A percentile compares a stretch with the other conserved stretches of the same genome.
Evolutionary conservation across 1,139 yeast species (phyloP).

Genomic region (Candida sojae): DNA sequence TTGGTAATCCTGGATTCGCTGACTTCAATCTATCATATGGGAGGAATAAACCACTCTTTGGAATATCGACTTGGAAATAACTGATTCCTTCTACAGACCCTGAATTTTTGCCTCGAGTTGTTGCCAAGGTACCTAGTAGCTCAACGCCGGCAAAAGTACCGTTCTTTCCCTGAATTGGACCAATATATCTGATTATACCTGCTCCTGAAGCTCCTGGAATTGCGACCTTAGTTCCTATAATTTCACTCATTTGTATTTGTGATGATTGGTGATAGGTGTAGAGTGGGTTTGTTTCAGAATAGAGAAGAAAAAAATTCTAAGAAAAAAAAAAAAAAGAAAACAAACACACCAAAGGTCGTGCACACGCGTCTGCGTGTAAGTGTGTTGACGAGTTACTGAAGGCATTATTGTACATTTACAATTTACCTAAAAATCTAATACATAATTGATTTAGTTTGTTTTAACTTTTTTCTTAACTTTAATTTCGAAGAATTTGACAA

Average conservation of each 20-base stretch:
- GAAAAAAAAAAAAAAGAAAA: background rate
- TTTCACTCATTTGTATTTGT: slow-evolving; percentile 18
- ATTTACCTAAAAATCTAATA: background rate
- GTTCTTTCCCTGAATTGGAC: slow-evolving; percentile 67
- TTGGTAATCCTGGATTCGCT: slow-evolving; percentile 32
- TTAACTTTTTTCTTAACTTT: slow-evolving; percentile 11
- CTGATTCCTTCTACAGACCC: slow-evolving; percentile 47
- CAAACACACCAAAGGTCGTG: slow-evolving; percentile 2
- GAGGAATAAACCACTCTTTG: slow-evolving; percentile 74
- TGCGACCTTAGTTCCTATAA: slow-evolving; percentile 36
- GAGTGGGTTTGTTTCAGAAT: background rate
- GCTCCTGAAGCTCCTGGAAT: slow-evolving; percentile 49
- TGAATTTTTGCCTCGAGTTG: slow-evolving; percentile 45
- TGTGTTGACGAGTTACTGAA: too few relatives aligned
- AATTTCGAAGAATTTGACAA: slow-evolving; percentile 8
- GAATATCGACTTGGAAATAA: slow-evolving; percentile 52
- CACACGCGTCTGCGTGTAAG: background rate
- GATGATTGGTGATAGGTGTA: background rate
- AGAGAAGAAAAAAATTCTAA: background rate
- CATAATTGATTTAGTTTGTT: slow-evolving; percentile 4
- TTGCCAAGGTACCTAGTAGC: slow-evolving; percentile 60
- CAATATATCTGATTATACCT: slow-evolving; percentile 73
- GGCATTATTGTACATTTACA: too few relatives aligned
- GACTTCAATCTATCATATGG: slow-evolving; percentile 62
- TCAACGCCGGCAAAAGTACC: slow-evolving; percentile 93